Percentiles rank a stretch among this genome's conserved stretches.
These are phyloP conservation scores for Arxiozyma slooffiae DNA, from an alignment of 1,139 yeast genomes.

Conservation along the genomic window DNA sequence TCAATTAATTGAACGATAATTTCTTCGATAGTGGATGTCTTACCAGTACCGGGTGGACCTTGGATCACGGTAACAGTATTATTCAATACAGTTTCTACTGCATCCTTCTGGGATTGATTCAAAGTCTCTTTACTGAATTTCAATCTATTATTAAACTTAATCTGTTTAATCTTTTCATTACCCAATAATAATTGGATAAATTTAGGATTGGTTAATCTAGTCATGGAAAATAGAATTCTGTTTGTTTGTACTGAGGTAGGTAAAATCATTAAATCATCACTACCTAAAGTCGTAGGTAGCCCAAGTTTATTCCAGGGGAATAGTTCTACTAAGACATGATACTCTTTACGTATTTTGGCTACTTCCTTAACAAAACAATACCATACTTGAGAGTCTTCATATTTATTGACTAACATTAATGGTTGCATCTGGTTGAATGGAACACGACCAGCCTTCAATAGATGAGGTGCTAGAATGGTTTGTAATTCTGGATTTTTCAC, in stretches of 20 bases:
- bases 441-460: slow-evolving; percentile 32
- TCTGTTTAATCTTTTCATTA: slow-evolving; percentile 48
- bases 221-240: slow-evolving; percentile 57
- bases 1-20: slow-evolving; percentile 52
- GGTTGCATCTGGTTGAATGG: slow-evolving; percentile 39
- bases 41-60: slow-evolving; percentile 67
- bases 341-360: slow-evolving; percentile 28
- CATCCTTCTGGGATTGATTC: slow-evolving; percentile 57
- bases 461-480: slow-evolving; percentile 32
- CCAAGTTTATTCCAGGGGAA: slow-evolving; percentile 49
- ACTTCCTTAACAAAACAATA: slow-evolving; percentile 38
- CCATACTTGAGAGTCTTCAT: slow-evolving; percentile 36
- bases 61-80: slow-evolving; percentile 56
- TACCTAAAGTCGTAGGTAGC: slow-evolving; percentile 35
- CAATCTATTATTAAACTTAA: slow-evolving; percentile 46
- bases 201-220: slow-evolving; percentile 45
- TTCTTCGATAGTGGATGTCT: slow-evolving; percentile 57
- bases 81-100: slow-evolving; percentile 58
- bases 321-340: slow-evolving; percentile 42
- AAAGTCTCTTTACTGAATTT: slow-evolving; percentile 41
- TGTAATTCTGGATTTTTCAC: slow-evolving; percentile 33
- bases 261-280: slow-evolving; percentile 37
- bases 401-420: slow-evolving; percentile 33
- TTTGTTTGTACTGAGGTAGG: slow-evolving; percentile 58
- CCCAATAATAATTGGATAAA: slow-evolving; percentile 54